Evolutionary conservation across 106 monocot species (phyloP), one percentile per base, ranked within the genome.

Genomic region (Hemerocallis citrina): DNA sequence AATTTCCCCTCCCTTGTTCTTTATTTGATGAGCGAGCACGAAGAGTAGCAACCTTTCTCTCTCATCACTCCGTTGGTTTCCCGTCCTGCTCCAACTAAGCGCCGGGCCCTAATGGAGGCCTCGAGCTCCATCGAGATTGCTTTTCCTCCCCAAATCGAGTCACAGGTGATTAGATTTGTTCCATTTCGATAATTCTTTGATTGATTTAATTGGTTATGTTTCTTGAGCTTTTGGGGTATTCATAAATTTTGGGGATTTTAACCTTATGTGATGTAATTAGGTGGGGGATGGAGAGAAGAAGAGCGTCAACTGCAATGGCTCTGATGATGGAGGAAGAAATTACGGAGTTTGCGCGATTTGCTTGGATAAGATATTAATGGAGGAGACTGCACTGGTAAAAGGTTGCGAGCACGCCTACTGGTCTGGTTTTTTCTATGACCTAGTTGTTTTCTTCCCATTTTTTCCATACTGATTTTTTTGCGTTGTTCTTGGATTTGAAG

Each of bases 341-440:
- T 61, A 50, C 35, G 83, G 79, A 21, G 38, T 80, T 23, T 91
- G 91, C 55, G 82, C 83, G 7, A 86, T 91, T 21, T 91, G 91
- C 37, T 55, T 91, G 74, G 91, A 91, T 36, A 83, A 64, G 68
- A 86, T 86, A 16, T 31, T 47, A 10, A 68, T 91, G 12, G 64
- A 80, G 74, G 86, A 91, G 63, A 82, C 72, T 39, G 86, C 91
- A 9, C 73, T 91, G 46, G 62, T 91, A 23, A 86, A 86, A 69
- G 91, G 86, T 29, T 91, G 91, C 83, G 91, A 91, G 76, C 91
- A 91, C 55, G 82, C 86, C 24, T 86, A 91, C 79, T 91, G 91
- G 91, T 90, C 71, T 63, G 79, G 81, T 52, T 74, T 59, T 55
- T n/a, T n/a, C n/a, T n/a, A n/a, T n/a, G 5, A 11, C 61, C 37